Evolutionary conservation across 441 rosid species (phyloP), one percentile per base, ranked within the genome.

Genomic region (Mallotus japonicus): DNA sequence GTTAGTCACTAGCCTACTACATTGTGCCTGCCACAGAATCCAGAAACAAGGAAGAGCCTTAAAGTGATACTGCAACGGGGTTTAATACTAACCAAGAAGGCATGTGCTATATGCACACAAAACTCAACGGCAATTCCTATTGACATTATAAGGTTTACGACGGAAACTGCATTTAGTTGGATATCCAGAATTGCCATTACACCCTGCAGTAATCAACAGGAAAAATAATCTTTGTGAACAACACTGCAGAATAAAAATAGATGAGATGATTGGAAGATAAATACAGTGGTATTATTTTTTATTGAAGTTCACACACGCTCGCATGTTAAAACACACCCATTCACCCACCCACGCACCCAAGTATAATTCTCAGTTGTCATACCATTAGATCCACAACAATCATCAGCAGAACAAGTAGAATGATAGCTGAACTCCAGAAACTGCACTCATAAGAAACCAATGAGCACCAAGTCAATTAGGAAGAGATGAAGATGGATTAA

Each of bases 81-180:
- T 34, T 16, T 44, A 20, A 62, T 22, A 78, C 97, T 84, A 37
- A 93, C 98, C 70, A 89, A 81, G 84, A 94, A 94, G 60, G 96
- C 93, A 73, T 92, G 93, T 22, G 95, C 86, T 81, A 89, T 88
- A 82, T 94, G 97, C 80, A 92, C 97, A 66, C 98, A 94, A 76
- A 94, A 94, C 85, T 94, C 98, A 34, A 94, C 96, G 8, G 92
- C 93, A 70, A 94, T 92, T 67, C 98, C 97, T 19, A 92, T 93
- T 20, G 98, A 83, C 98, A 94, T 90, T 75, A 94, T 82, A 75
- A 94, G 89, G 84, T 94, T 94, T 60, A 92, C 97, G 24, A 92
- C 96, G 0, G 98, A 94, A 51, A 94, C 75, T 40, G 98, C 98
- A 70, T 94, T 94, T 71, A 94, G 86, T 85, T 94, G 98, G 79